A percentile compares a stretch with the other conserved stretches of the same genome.
phyloP scores from a whole-genome alignment of 495 filamentous ascomycete genomes.

The Penicillium simplicissimum region DNA sequence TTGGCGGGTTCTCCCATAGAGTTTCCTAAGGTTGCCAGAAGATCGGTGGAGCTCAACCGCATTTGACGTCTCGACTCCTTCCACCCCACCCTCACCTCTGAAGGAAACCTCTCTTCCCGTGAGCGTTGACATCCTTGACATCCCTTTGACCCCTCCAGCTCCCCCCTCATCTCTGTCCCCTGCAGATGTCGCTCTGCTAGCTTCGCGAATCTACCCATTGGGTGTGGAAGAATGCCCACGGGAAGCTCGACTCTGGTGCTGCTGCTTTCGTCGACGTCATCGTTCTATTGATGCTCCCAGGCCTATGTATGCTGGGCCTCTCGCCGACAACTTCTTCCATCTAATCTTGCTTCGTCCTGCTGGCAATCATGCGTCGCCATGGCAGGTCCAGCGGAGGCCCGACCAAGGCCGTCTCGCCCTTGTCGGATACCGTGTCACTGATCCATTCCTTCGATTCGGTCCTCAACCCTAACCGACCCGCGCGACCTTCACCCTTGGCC shows the following conservation, averaged over 20 bases:
- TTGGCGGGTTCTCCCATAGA: constrained; percentile 23
- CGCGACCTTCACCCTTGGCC: constrained; percentile 89
- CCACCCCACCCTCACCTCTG: constrained; percentile 23
- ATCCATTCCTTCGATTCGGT: constrained; percentile 88
- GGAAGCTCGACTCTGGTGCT: constrained; percentile 38
- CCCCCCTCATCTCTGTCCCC: constrained; percentile 17
- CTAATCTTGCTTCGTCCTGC: constrained; percentile 8
- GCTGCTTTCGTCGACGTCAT: constrained; percentile 53
- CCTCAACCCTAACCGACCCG: constrained; percentile 78
- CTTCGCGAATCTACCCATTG: constrained; percentile 23
- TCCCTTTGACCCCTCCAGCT: constrained; percentile 10
- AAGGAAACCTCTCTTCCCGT: constrained; percentile 18
- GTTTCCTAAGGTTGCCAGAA: constrained; percentile 34
- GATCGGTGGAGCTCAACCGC: constrained; percentile 44
- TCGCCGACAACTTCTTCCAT: constrained; percentile 11
- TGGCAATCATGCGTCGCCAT: constrained; percentile 47
- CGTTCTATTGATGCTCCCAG: constrained; percentile 32
- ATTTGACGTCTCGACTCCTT: constrained; percentile 37
- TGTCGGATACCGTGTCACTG: constrained; percentile 73
- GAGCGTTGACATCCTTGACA: constrained; percentile 18
- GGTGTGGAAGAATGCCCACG: constrained; percentile 39
- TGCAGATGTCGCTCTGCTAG: constrained; percentile 25
- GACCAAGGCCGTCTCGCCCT: constrained; percentile 55
- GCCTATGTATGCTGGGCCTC: background rate
- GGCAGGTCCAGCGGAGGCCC: constrained; percentile 47